These are phyloP conservation scores for Citrus unshiu DNA, from an alignment of 345 rosid species.

Conservation along the genomic window DNA sequence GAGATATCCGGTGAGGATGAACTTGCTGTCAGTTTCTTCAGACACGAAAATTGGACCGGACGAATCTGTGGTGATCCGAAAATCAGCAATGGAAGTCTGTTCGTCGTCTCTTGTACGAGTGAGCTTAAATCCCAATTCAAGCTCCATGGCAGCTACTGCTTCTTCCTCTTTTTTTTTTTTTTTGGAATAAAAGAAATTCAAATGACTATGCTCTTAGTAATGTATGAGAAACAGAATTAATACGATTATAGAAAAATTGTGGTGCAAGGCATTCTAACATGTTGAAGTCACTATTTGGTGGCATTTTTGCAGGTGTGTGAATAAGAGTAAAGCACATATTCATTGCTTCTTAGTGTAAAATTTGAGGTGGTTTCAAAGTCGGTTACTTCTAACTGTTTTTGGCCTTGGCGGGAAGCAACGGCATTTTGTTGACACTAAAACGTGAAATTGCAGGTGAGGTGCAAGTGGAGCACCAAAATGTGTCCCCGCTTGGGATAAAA, in stretches of 20 bases:
- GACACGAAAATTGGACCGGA: slow-evolving; percentile 59
- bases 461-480: neutral
- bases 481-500: slow-evolving; percentile 9
- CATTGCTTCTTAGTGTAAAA: slow-evolving; percentile 43
- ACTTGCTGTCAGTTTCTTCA: slow-evolving; percentile 63
- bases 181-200: neutral
- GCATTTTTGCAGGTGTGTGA: neutral
- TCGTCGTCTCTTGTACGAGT: slow-evolving; percentile 68
- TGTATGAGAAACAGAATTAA: neutral
- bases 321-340: slow-evolving; percentile 43
- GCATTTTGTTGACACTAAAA: neutral
- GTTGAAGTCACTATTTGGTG: neutral
- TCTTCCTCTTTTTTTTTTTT: neutral
- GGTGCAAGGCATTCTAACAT: neutral
- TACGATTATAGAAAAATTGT: neutral
- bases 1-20: slow-evolving; percentile 67
- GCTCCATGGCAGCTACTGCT: slow-evolving; percentile 45
- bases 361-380: slow-evolving; percentile 12
- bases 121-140: slow-evolving; percentile 75
- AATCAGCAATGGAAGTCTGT: slow-evolving; percentile 41
- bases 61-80: slow-evolving; percentile 47
- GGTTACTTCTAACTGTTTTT: neutral
- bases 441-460: neutral
- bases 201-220: neutral
- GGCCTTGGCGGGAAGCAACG: slow-evolving; percentile 22